Evolutionary conservation across 495 filamentous ascomycete species (phyloP).

Genomic region (Xylaria palmicola): DNA sequence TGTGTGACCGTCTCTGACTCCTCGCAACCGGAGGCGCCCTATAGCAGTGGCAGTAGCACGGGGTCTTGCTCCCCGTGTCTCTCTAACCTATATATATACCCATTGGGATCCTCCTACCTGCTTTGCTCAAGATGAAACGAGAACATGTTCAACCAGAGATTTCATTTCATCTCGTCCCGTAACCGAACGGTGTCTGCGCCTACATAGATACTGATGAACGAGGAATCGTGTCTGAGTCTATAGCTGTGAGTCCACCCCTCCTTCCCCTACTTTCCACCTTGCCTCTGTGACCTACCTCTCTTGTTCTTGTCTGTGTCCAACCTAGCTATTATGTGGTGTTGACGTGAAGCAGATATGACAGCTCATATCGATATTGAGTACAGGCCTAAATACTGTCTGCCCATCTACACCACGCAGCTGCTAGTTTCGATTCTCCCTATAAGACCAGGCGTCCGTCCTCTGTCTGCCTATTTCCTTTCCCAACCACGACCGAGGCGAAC

Average conservation of each 20-base stretch:
- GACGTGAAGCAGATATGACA: not conserved
- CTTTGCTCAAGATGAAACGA: too few species aligned
- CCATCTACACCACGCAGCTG: not conserved
- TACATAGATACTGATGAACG: too few species aligned
- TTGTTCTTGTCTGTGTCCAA: too few species aligned
- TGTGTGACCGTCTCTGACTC: not conserved
- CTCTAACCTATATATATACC: not conserved
- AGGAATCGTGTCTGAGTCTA: too few species aligned
- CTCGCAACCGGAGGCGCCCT: not conserved
- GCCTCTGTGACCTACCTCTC: not conserved
- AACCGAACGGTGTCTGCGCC: too few species aligned
- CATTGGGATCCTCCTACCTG: too few species aligned
- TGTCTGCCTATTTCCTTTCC: not conserved
- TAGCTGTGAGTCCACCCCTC: not conserved
- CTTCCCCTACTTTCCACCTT: too few species aligned
- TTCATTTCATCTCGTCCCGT: not conserved
- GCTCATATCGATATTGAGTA: not conserved
- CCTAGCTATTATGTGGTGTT: too few species aligned
- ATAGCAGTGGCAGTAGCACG: too few species aligned
- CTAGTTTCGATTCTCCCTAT: not conserved
- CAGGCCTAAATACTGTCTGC: too few species aligned
- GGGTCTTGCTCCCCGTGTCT: too few species aligned
- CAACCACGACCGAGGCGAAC: not conserved
- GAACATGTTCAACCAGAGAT: too few species aligned
- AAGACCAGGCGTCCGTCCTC: not conserved